These are phyloP conservation scores for Draba incana DNA, from an alignment of 345 rosid species.

Conservation along the genomic window DNA sequence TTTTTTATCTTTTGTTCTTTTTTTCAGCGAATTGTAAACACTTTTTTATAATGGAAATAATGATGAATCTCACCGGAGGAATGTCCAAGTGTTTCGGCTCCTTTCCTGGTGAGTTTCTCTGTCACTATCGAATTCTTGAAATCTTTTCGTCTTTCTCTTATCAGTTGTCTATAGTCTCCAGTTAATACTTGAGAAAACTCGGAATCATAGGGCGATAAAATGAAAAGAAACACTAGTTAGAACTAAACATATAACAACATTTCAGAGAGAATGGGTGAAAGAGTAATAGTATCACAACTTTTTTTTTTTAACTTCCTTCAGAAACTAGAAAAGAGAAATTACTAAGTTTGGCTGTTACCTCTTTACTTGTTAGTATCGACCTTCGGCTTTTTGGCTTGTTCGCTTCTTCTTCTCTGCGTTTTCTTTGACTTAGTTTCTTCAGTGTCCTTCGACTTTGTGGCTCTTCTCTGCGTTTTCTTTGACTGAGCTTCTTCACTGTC, in stretches of 20 bases:
- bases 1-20: not conserved
- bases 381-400: not conserved
- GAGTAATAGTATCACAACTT: conserved; percentile 14
- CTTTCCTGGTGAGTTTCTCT: conserved; percentile 30
- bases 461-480: no score
- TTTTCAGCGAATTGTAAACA: conserved; percentile 29
- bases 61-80: conserved; percentile 31
- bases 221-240: conserved; percentile 35
- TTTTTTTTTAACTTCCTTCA: conserved; percentile 6
- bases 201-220: conserved; percentile 30
- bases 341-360: conserved; percentile 37
- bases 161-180: conserved; percentile 33
- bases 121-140: conserved; percentile 18
- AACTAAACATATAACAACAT: conserved; percentile 8
- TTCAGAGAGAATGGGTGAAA: conserved; percentile 19
- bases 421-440: no score
- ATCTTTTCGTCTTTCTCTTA: conserved; percentile 12
- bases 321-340: conserved; percentile 10
- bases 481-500: no score
- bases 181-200: conserved; percentile 28
- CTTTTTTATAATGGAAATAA: conserved; percentile 8
- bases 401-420: no score
- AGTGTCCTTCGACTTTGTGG: no score
- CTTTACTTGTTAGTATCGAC: conserved; percentile 32
- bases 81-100: conserved; percentile 25